Conservation (phyloP, 176 grass and related monocot species). For the Musa troglodytarum region DNA sequence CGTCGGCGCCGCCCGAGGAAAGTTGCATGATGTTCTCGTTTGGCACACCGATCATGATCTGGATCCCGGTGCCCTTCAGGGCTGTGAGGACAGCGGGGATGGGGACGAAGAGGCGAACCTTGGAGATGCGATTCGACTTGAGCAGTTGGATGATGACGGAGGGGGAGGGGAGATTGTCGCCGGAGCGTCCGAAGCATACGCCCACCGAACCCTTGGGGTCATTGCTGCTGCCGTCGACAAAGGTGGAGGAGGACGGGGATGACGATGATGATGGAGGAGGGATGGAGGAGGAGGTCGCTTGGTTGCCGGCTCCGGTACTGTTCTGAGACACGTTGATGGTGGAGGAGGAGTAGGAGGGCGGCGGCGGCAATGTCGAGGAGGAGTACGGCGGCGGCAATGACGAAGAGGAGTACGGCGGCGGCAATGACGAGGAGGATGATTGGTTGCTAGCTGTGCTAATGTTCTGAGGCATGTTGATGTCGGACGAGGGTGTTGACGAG, state of each 20-base stretch:
- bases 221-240: not conserved
- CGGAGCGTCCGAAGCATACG: slow-evolving; percentile 52
- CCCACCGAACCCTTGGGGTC: slow-evolving; percentile 12
- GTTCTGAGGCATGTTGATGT: too few relatives aligned
- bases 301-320: too few relatives aligned
- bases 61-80: slow-evolving; percentile 35
- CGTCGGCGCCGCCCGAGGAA: slow-evolving; percentile 27
- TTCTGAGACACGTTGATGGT: too few relatives aligned
- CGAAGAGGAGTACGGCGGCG: too few relatives aligned
- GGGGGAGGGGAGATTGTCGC: slow-evolving; percentile 33
- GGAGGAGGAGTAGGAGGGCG: too few relatives aligned
- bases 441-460: too few relatives aligned
- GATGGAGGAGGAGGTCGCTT: too few relatives aligned
- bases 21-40: slow-evolving; percentile 71
- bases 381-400: too few relatives aligned
- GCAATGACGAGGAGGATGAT: too few relatives aligned
- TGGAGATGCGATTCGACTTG: slow-evolving; percentile 33
- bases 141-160: slow-evolving; percentile 26
- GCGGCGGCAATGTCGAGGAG: too few relatives aligned
- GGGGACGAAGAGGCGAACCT: slow-evolving; percentile 45
- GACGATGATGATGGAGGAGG: too few relatives aligned
- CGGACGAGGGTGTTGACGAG: too few relatives aligned
- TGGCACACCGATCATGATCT: slow-evolving; percentile 54
- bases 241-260: not conserved
- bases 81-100: slow-evolving; percentile 43